Evolutionary conservation across 2,329 filamentous ascomycete species (phyloP).

Genomic region (Apiospora marii): DNA sequence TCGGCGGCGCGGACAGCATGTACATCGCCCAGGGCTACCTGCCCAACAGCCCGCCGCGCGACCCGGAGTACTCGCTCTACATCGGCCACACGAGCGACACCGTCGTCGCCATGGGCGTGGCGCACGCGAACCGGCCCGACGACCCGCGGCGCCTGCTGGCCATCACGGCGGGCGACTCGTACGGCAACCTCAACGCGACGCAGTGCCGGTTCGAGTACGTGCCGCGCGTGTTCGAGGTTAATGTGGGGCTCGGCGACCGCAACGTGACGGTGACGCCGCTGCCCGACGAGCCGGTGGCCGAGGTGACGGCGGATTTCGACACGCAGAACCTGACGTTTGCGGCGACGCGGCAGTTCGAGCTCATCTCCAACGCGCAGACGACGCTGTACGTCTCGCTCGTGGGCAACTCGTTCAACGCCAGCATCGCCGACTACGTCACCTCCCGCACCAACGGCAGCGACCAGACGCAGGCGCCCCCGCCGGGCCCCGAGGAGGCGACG

Average conservation of each 20-base stretch:
- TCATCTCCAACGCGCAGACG: too few species aligned
- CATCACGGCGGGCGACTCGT: not conserved
- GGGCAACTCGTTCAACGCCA: too few species aligned
- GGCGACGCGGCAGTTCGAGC: too few species aligned
- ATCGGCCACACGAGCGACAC: not conserved
- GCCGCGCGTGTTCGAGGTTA: not conserved
- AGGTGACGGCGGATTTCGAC: too few species aligned
- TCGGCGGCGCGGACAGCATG: not conserved
- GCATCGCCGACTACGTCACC: too few species aligned
- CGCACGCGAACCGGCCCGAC: not conserved
- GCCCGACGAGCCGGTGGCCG: not conserved
- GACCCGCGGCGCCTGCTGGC: not conserved
- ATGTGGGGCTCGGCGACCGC: not conserved
- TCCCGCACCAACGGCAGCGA: not conserved
- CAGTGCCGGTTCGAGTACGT: not conserved
- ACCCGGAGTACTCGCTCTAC: not conserved
- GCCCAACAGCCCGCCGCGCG: not conserved
- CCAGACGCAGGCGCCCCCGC: not conserved
- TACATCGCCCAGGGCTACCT: not conserved
- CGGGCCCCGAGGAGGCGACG: too few species aligned
- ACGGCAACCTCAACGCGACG: not conserved
- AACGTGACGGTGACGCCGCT: not conserved
- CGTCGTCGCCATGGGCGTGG: not conserved
- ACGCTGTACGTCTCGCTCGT: too few species aligned
- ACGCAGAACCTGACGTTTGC: too few species aligned